A percentile compares a stretch with the other conserved stretches of the same genome.
Evolutionary conservation across 805 yeast genomes (phyloP).

Genomic region (Yarrowia sp.): DNA sequence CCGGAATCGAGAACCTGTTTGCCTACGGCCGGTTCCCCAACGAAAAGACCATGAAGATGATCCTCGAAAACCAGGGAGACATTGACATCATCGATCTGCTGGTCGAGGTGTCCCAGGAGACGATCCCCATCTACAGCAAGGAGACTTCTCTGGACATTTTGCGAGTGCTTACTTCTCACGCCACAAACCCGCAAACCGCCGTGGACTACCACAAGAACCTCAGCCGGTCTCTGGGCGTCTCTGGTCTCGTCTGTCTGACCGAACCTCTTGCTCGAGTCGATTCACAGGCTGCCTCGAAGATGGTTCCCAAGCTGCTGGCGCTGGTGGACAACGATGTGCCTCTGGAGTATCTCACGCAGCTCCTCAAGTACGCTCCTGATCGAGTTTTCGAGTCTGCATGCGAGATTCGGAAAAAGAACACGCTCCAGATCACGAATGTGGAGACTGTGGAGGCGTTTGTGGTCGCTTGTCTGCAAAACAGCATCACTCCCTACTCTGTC

Average conservation of each 20-base stretch:
- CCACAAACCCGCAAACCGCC: slow-evolving; percentile 4
- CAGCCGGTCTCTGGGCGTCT: slow-evolving; percentile 1
- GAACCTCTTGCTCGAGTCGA: neutral
- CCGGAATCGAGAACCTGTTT: slow-evolving; percentile 26
- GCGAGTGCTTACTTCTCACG: neutral
- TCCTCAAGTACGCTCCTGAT: slow-evolving; percentile 1
- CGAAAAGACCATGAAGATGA: slow-evolving; percentile 9
- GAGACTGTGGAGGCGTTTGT: slow-evolving; percentile 14
- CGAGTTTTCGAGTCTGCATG: slow-evolving; percentile 7
- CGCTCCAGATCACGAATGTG: slow-evolving; percentile 7
- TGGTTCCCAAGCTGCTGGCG: slow-evolving; percentile 18
- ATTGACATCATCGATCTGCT: slow-evolving; percentile 20
- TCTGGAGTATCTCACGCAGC: slow-evolving; percentile 8
- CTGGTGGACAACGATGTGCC: slow-evolving; percentile 12
- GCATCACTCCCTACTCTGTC: neutral
- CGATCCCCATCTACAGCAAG: slow-evolving; percentile 25
- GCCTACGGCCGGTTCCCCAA: slow-evolving; percentile 23
- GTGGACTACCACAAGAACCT: slow-evolving; percentile 22
- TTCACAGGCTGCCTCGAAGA: neutral
- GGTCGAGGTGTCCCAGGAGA: slow-evolving; percentile 8
- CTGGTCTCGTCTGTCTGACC: neutral
- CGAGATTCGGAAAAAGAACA: neutral
- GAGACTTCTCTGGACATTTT: slow-evolving; percentile 9
- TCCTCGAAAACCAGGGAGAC: slow-evolving; percentile 4
- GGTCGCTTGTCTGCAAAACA: neutral